Evolutionary conservation across 305 asterid species (phyloP).

Genomic region (Lippia alba): DNA sequence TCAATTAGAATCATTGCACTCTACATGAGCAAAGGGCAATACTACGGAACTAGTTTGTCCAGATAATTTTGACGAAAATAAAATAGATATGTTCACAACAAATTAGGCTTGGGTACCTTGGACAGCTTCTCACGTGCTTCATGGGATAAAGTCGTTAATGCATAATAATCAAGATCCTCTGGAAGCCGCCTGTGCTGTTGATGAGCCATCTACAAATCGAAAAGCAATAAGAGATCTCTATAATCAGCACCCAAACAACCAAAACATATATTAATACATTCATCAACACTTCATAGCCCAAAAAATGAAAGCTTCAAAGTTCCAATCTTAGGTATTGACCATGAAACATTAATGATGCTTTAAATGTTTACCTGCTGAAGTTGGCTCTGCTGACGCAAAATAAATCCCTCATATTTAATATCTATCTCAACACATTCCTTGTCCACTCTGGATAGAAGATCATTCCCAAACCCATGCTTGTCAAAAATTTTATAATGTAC

Average conservation of each 20-base stretch:
- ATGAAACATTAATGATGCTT: slow-evolving; percentile 20
- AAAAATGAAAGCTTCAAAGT: slow-evolving; percentile 10
- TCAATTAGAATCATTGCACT: background rate
- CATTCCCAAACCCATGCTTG: slow-evolving; percentile 91
- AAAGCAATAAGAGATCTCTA: slow-evolving; percentile 29
- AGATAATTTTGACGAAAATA: background rate
- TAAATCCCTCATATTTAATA: slow-evolving; percentile 95
- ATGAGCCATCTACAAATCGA: slow-evolving; percentile 75
- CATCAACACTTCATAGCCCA: background rate
- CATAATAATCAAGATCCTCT: slow-evolving; percentile 75
- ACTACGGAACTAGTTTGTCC: background rate
- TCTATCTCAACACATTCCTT: slow-evolving; percentile 95
- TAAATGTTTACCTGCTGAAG: slow-evolving; percentile 74
- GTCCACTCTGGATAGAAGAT: slow-evolving; percentile 68
- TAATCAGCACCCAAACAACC: background rate
- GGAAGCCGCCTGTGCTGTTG: slow-evolving; percentile 85
- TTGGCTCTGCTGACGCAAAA: slow-evolving; percentile 84
- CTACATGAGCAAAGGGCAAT: background rate
- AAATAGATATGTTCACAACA: background rate
- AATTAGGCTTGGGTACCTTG: slow-evolving; percentile 57
- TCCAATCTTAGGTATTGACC: background rate
- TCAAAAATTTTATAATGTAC: slow-evolving; percentile 73
- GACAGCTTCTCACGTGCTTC: slow-evolving; percentile 97
- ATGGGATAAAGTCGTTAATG: slow-evolving; percentile 82
- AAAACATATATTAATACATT: too few relatives aligned